Conservation (phyloP, 1,284 basidiomycete genomes). For the Cronartium quercuum region DNA sequence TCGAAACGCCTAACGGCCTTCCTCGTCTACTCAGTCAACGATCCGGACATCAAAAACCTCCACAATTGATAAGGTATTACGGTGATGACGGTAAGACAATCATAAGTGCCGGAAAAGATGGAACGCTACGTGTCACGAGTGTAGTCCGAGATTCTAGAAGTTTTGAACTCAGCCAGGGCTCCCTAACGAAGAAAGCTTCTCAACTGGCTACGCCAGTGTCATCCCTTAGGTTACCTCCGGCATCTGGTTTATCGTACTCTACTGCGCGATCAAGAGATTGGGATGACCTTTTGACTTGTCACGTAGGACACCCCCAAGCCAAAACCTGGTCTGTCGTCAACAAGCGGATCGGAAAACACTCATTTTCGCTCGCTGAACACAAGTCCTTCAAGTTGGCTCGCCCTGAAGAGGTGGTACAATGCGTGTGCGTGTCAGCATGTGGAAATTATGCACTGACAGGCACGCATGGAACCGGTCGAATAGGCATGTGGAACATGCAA, state of each 20-base stretch:
- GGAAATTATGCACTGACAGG: conserved; percentile 90
- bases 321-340: conserved; percentile 79
- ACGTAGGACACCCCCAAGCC: conserved; percentile 68
- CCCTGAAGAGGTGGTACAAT: conserved; percentile 53
- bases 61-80: conserved; percentile 87
- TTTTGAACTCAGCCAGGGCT: conserved; percentile 90
- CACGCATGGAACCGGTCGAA: conserved; percentile 64
- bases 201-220: conserved; percentile 70
- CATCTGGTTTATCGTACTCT: conserved; percentile 72
- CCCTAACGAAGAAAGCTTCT: conserved; percentile 75
- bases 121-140: conserved; percentile 78
- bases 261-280: conserved; percentile 82
- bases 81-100: conserved; percentile 93
- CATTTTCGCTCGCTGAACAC: conserved; percentile 49
- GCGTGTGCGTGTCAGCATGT: conserved; percentile 86
- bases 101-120: conserved; percentile 73
- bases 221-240: conserved; percentile 63
- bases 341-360: conserved; percentile 68
- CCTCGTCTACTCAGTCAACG: conserved; percentile 85
- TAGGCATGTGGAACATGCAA: conserved; percentile 93
- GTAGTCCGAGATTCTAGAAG: conserved; percentile 88
- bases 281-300: conserved; percentile 91
- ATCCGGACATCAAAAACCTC: conserved; percentile 84
- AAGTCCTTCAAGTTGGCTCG: conserved; percentile 52
- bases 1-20: conserved; percentile 78